Evolutionary conservation across 2,329 filamentous ascomycete species (phyloP).

Genomic region (Aureobasidium sp.): DNA sequence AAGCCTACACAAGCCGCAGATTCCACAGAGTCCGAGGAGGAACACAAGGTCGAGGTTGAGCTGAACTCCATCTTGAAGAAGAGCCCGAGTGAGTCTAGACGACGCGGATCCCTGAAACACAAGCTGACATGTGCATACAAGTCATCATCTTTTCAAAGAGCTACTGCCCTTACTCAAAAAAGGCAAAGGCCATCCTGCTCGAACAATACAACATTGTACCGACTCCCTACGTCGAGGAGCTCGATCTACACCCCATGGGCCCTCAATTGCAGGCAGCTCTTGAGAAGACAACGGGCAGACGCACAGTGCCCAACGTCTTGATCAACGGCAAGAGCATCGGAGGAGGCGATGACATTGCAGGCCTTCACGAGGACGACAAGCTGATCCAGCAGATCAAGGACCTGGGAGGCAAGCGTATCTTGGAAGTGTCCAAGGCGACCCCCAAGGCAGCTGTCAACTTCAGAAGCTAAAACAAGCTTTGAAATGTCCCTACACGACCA

Average conservation of each 20-base stretch:
- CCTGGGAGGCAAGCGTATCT: slow-evolving; percentile 63
- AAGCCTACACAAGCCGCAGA: slow-evolving; percentile 24
- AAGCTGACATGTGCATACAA: neutral
- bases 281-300: slow-evolving; percentile 65
- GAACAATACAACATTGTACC: slow-evolving; percentile 79
- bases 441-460: slow-evolving; percentile 28
- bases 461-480: slow-evolving; percentile 10
- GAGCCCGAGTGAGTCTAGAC: slow-evolving; percentile 27
- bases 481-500: neutral
- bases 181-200: slow-evolving; percentile 77
- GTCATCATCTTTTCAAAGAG: slow-evolving; percentile 93
- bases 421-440: slow-evolving; percentile 25
- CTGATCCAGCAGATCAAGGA: slow-evolving; percentile 65
- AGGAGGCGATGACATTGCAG: slow-evolving; percentile 77
- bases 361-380: slow-evolving; percentile 54
- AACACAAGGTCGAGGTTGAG: slow-evolving; percentile 61
- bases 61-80: slow-evolving; percentile 75
- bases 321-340: slow-evolving; percentile 84
- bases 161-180: slow-evolving; percentile 80
- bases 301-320: slow-evolving; percentile 87
- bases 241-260: slow-evolving; percentile 76
- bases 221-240: slow-evolving; percentile 78
- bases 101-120: neutral
- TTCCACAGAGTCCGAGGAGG: slow-evolving; percentile 48
- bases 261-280: slow-evolving; percentile 64